These are phyloP conservation scores for Pholiota adiposa DNA, from an alignment of 1,284 basidiomycete genomes.

Conservation along the genomic window DNA sequence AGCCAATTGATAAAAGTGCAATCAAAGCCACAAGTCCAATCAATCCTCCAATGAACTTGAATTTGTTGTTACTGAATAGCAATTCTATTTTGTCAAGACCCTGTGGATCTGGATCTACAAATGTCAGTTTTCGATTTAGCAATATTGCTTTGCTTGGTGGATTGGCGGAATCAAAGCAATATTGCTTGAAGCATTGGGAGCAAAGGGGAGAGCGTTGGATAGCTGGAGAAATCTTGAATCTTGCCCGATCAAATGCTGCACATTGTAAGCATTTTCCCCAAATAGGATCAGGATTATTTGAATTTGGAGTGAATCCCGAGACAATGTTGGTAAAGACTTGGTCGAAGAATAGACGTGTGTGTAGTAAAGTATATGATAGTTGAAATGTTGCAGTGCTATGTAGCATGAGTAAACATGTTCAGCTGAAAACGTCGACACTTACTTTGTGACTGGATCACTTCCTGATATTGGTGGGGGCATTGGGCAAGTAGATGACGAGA, in stretches of 20 bases:
- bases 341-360: constrained; percentile 54
- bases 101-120: constrained; percentile 55
- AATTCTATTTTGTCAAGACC: constrained; percentile 39
- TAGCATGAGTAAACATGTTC: constrained; percentile 8
- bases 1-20: constrained; percentile 35
- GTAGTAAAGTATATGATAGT: constrained; percentile 50
- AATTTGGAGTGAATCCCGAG: constrained; percentile 59
- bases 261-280: constrained; percentile 60
- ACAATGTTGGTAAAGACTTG: constrained; percentile 55
- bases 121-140: constrained; percentile 46
- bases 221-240: constrained; percentile 38
- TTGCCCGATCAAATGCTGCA: constrained; percentile 57
- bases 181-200: constrained; percentile 53
- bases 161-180: constrained; percentile 55
- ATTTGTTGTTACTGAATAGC: constrained; percentile 46
- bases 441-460: constrained; percentile 63
- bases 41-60: constrained; percentile 46
- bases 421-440: constrained; percentile 24
- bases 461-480: constrained; percentile 65
- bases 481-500: constrained; percentile 65
- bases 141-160: constrained; percentile 47
- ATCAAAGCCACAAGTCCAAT: constrained; percentile 43
- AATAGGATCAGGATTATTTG: constrained; percentile 50
- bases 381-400: constrained; percentile 54
- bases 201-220: constrained; percentile 50